Percentiles rank a stretch among this genome's conserved stretches.
These are phyloP conservation scores for Neofusicoccum laricinum DNA, from an alignment of 2,329 filamentous ascomycete genomes.

Conservation along the genomic window DNA sequence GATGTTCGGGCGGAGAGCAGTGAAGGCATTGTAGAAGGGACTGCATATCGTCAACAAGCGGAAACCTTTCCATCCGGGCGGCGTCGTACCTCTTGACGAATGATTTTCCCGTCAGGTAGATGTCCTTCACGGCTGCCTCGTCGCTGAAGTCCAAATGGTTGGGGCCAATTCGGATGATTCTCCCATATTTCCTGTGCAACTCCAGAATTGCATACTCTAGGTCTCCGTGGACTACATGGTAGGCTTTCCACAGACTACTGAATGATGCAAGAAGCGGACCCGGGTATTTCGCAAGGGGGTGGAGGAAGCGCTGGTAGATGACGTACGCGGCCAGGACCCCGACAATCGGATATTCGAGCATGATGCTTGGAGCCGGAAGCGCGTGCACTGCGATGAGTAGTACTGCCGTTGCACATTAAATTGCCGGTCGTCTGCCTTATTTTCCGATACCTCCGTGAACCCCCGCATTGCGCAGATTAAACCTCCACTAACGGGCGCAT, in stretches of 20 bases:
- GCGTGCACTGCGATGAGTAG: too few relatives aligned
- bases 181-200: not conserved
- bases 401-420: too few relatives aligned
- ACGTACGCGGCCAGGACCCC: constrained; percentile 6
- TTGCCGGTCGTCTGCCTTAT: too few relatives aligned
- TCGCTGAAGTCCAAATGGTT: constrained; percentile 8
- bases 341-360: not conserved
- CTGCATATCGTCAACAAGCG: not conserved
- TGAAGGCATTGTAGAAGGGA: not conserved
- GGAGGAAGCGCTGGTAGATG: constrained; percentile 40
- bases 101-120: not conserved
- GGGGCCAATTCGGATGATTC: not conserved
- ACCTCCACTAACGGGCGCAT: not conserved
- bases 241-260: constrained; percentile 27
- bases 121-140: not conserved
- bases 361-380: not conserved
- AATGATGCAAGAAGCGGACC: constrained; percentile 40
- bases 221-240: not conserved
- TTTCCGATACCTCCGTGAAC: not conserved
- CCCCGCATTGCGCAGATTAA: not conserved
- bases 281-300: constrained; percentile 43
- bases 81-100: not conserved
- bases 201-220: not conserved
- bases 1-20: not conserved
- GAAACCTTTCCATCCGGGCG: not conserved